These are phyloP conservation scores for Fusarium sp. DNA, from an alignment of 2,329 filamentous ascomycete genomes.

Conservation along the genomic window DNA sequence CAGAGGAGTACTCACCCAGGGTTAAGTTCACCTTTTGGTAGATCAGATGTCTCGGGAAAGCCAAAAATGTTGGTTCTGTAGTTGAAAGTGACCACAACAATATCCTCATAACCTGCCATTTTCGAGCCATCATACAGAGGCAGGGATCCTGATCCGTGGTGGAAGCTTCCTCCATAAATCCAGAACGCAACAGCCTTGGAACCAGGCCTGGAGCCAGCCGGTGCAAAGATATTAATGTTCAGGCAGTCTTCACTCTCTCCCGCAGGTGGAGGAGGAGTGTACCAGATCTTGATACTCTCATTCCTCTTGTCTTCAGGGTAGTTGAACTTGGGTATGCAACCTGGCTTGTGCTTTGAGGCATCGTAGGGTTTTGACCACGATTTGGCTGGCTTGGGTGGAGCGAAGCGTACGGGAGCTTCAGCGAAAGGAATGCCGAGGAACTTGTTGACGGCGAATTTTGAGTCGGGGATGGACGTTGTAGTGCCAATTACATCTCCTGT, in stretches of 20 bases:
- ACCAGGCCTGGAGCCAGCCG: conserved; percentile 24
- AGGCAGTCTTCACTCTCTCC: conserved; percentile 48
- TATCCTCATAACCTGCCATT: conserved; percentile 54
- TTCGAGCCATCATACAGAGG: conserved; percentile 53
- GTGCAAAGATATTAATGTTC: conserved; percentile 47
- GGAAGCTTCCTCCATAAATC: conserved; percentile 56
- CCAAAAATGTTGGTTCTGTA: conserved; percentile 57
- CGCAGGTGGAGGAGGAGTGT: conserved; percentile 35
- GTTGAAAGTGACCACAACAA: conserved; percentile 59
- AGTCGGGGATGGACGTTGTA: conserved; percentile 21
- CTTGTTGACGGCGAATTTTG: conserved; percentile 34
- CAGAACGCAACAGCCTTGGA: conserved; percentile 57
- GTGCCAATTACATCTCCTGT: conserved; percentile 31
- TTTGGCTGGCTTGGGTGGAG: conserved; percentile 25
- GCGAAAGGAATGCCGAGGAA: conserved; percentile 48
- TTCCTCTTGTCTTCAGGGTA: conserved; percentile 28
- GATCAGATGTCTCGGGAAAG: conserved; percentile 47
- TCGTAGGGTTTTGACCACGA: conserved; percentile 37
- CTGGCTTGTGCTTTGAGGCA: conserved; percentile 36
- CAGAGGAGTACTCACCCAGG: conserved; percentile 26
- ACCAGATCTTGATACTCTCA: conserved; percentile 30
- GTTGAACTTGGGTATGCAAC: conserved; percentile 43
- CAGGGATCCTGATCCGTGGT: conserved; percentile 48
- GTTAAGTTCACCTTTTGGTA: conserved; percentile 32
- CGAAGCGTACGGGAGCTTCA: conserved; percentile 41